A percentile compares a stretch with the other conserved stretches of the same genome.
Evolutionary conservation across 1,284 basidiomycete species (phyloP).

Genomic region (Vanrija sp.): DNA sequence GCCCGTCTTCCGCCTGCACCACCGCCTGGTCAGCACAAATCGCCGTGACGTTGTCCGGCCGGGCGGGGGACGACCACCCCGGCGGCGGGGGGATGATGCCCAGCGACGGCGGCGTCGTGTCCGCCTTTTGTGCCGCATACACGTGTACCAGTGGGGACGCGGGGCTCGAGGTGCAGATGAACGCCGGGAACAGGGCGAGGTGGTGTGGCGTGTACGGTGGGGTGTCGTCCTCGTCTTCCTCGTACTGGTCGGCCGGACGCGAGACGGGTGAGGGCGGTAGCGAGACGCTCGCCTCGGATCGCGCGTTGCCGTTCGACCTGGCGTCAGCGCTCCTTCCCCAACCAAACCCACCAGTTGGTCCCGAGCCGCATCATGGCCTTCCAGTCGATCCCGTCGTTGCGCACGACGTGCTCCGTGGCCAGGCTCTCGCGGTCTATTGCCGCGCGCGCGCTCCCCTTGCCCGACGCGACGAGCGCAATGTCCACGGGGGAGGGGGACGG

Average conservation of each 20-base stretch:
- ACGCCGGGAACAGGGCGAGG: slow-evolving; percentile 44
- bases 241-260: too few relatives aligned
- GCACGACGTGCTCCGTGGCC: slow-evolving; percentile 20
- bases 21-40: slow-evolving; percentile 43
- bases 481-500: slow-evolving; percentile 32
- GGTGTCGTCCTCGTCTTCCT: too few relatives aligned
- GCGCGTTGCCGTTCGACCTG: slow-evolving; percentile 46
- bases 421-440: neutral
- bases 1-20: neutral
- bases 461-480: neutral
- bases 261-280: slow-evolving; percentile 25
- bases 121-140: slow-evolving; percentile 14
- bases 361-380: slow-evolving; percentile 45
- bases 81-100: slow-evolving; percentile 48
- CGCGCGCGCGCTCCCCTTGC: neutral
- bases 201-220: slow-evolving; percentile 19
- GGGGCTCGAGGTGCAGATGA: slow-evolving; percentile 44
- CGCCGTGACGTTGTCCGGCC: slow-evolving; percentile 43
- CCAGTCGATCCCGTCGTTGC: slow-evolving; percentile 48
- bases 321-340: neutral
- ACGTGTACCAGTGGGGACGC: slow-evolving; percentile 44
- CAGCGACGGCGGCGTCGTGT: slow-evolving; percentile 16
- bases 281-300: slow-evolving; percentile 29
- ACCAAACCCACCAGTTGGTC: slow-evolving; percentile 42
- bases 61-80: slow-evolving; percentile 43